Percentiles rank a stretch among this genome's conserved stretches.
These are phyloP conservation scores for Yarrowia sp. DNA, from an alignment of 805 yeast species.

Conservation along the genomic window DNA sequence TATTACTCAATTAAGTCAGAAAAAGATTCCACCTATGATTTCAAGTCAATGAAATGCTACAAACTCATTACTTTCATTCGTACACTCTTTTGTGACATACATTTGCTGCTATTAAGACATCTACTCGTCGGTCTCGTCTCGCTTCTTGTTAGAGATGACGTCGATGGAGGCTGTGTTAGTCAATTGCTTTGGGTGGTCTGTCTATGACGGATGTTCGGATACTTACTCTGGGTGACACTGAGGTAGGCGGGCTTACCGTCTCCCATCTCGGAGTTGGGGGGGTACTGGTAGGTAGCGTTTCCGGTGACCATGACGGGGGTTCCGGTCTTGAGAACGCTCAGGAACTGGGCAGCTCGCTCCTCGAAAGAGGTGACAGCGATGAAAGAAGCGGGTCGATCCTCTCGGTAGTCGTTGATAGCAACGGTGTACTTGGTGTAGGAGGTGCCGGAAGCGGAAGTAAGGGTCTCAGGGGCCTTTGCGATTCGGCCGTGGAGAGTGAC, in stretches of 20 bases:
- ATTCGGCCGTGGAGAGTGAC: constrained; percentile 23
- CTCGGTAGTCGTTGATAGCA: constrained; percentile 24
- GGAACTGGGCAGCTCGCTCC: neutral
- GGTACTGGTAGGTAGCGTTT: constrained; percentile 19
- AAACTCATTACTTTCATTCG: neutral
- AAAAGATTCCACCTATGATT: too few relatives aligned
- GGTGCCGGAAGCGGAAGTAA: constrained; percentile 5
- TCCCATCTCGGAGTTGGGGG: neutral
- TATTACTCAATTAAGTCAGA: too few relatives aligned
- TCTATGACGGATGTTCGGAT: neutral
- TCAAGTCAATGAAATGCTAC: too few relatives aligned
- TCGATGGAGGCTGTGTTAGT: constrained; percentile 24
- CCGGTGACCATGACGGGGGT: constrained; percentile 18
- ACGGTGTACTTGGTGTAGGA: constrained; percentile 5
- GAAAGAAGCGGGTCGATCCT: constrained; percentile 19
- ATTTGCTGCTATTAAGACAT: neutral
- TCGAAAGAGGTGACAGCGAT: constrained; percentile 3
- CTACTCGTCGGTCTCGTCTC: constrained; percentile 10
- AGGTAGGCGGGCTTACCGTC: constrained; percentile 9
- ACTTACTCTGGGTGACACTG: constrained; percentile 15
- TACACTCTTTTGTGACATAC: neutral
- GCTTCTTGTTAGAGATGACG: constrained; percentile 14
- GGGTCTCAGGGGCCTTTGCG: constrained; percentile 8
- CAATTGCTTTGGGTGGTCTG: neutral
- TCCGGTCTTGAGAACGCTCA: constrained; percentile 13